Evolutionary conservation across 192 early-diverging fungal species (phyloP), one percentile per base, ranked within the genome.

Genomic region (Phycomyces blakesleeanus): DNA sequence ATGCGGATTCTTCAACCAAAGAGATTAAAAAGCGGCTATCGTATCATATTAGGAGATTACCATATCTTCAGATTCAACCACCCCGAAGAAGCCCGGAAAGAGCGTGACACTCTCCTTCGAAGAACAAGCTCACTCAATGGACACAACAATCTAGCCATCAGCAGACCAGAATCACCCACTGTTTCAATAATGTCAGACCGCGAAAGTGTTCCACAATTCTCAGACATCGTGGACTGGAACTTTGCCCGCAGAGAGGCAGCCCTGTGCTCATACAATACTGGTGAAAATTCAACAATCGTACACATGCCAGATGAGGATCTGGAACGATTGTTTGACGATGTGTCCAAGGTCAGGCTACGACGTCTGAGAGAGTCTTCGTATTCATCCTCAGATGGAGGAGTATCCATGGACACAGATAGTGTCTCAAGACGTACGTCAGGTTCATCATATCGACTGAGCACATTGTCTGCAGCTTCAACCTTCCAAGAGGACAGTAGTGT

Each of bases 11-110:
- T 40, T 9, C 76, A 80, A 55, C 75, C 85, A 1, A 77, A 73
- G 56, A 75, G 66, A 38, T 70, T 94, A 29, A 73, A 78, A 37
- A 89, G 87, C 0, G 92, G 92, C 9, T 89, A 79, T 63, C 85
- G 93, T 47, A 78, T 95, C 34, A 92, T 93, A 42, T 74, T 95
- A 16, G 91, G 91, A 38, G 81, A 84, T 40, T 79, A 87, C 57
- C 92, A 90, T 74, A 88, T 95, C 0, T 95, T 93, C 62, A 74
- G 92, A 11, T 90, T 93, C 58, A 93, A 90, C 57, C 80, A 95
- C 66, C 93, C 93, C 3, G 85, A 83, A 58, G 90, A 94, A 62
- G 89, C 83, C 1, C 81, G 89, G n/a, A 72, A 76, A 9, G 87
- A 89, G 66, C 78, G 85, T 5, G 78, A 79, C 58, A 57, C 38